Conservation (phyloP, 306 rosid genomes). For the Alnus glutinosa region DNA sequence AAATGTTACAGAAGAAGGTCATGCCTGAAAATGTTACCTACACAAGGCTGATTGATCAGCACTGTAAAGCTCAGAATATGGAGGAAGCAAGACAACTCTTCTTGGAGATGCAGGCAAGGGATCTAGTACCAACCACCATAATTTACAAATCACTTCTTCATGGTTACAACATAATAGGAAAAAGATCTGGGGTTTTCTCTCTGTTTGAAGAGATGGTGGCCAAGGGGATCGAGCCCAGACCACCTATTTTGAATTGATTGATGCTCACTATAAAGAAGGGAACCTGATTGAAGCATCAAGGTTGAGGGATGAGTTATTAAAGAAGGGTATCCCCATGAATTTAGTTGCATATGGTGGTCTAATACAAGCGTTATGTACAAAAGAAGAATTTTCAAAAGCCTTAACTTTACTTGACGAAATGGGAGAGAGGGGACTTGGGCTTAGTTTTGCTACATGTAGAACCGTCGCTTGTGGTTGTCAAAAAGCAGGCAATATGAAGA, state of each 20-base stretch:
- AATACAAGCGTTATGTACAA: conserved; percentile 22
- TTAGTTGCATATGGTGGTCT: conserved; percentile 22
- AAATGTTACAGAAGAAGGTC: conserved; percentile 32
- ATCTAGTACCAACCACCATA: conserved; percentile 26
- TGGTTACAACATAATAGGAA: conserved; percentile 37
- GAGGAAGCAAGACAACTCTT: conserved; percentile 42
- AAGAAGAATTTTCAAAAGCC: conserved; percentile 10
- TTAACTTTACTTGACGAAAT: conserved; percentile 35
- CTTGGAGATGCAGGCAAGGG: conserved; percentile 37
- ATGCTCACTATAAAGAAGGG: conserved; percentile 44
- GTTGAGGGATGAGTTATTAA: conserved; percentile 32
- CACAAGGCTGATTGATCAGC: conserved; percentile 36
- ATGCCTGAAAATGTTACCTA: conserved; percentile 35
- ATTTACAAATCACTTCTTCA: conserved; percentile 40
- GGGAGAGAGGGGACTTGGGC: conserved; percentile 30
- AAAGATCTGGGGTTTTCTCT: conserved; percentile 28
- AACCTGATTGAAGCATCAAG: conserved; percentile 27
- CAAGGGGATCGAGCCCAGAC: conserved; percentile 33
- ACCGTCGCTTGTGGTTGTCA: conserved; percentile 30
- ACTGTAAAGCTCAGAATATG: conserved; percentile 34
- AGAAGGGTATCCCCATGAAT: conserved; percentile 22
- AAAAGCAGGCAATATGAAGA: conserved; percentile 24
- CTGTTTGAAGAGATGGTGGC: conserved; percentile 44
- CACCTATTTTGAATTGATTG: conserved; percentile 25
- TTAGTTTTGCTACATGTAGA: conserved; percentile 28